phyloP scores from a whole-genome alignment of 768 basidiomycete species.

The Agrocybe pediades region DNA sequence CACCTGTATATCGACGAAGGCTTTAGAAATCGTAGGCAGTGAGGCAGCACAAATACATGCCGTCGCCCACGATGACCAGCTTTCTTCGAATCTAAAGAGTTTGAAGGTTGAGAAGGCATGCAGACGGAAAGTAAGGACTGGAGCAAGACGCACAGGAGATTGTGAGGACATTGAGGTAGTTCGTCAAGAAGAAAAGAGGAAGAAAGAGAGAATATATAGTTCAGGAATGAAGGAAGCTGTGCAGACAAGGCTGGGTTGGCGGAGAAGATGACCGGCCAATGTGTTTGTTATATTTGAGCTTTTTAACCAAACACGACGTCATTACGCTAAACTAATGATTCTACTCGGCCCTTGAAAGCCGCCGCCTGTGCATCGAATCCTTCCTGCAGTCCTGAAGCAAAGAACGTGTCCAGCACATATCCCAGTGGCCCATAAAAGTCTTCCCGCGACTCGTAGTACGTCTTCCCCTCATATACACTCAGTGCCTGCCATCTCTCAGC shows the following conservation, averaged over 20 bases:
- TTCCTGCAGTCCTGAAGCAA: slow-evolving; percentile 21
- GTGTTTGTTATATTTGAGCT: slow-evolving; percentile 12
- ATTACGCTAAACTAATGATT: slow-evolving; percentile 12
- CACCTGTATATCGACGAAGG: slow-evolving; percentile 51
- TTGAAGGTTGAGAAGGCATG: slow-evolving; percentile 17
- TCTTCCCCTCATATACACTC: slow-evolving; percentile 23
- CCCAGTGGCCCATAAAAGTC: slow-evolving; percentile 25
- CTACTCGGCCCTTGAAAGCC: slow-evolving; percentile 21
- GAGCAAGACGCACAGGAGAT: slow-evolving; percentile 52
- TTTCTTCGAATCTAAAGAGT: slow-evolving; percentile 84
- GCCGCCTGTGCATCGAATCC: slow-evolving; percentile 27
- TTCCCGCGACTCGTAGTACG: slow-evolving; percentile 33
- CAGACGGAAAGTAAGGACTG: neutral
- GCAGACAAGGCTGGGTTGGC: slow-evolving; percentile 7
- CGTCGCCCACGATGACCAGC: slow-evolving; percentile 96
- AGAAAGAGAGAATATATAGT: slow-evolving; percentile 22
- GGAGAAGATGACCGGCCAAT: slow-evolving; percentile 17
- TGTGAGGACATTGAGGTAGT: slow-evolving; percentile 45
- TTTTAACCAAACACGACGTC: slow-evolving; percentile 18
- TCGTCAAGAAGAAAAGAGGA: slow-evolving; percentile 9
- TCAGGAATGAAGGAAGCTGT: slow-evolving; percentile 11
- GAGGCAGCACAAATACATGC: slow-evolving; percentile 44
- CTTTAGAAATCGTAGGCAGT: slow-evolving; percentile 20
- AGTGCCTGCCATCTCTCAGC: slow-evolving; percentile 31
- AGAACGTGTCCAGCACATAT: slow-evolving; percentile 23